A percentile compares a stretch with the other conserved stretches of the same genome.
Evolutionary conservation across 2,329 filamentous ascomycete species (phyloP).

Genomic region (Trichoderma sp.): DNA sequence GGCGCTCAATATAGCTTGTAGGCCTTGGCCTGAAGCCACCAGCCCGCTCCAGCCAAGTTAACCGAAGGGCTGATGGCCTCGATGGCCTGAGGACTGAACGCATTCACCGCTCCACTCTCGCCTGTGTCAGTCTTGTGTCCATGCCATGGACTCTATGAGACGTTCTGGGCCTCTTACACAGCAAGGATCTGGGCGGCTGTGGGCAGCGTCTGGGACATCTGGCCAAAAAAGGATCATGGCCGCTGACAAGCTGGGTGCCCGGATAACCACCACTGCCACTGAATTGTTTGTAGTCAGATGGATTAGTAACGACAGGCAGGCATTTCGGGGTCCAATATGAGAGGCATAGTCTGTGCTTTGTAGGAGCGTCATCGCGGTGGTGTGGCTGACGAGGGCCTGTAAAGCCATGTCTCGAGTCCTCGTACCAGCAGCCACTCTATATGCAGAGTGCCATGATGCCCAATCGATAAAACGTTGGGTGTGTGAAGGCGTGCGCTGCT

Average conservation of each 20-base stretch:
- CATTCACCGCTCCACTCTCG: conserved; percentile 26
- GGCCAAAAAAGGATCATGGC: conserved; percentile 3
- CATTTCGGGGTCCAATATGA: neutral
- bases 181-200: conserved; percentile 16
- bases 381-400: neutral
- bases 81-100: neutral
- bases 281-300: neutral
- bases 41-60: neutral
- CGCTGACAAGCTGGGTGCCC: neutral
- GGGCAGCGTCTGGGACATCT: conserved; percentile 16
- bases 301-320: neutral
- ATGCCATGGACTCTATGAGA: neutral
- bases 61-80: conserved; percentile 9
- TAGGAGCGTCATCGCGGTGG: neutral
- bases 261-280: neutral
- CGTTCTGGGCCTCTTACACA: conserved; percentile 23
- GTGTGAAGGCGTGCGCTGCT: neutral
- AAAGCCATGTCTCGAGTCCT: neutral
- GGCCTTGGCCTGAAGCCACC: neutral
- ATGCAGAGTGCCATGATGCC: neutral
- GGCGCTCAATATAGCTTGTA: conserved; percentile 9
- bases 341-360: neutral
- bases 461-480: neutral
- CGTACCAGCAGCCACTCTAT: neutral
- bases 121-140: conserved; percentile 1